Evolutionary conservation across 1,284 basidiomycete genomes (phyloP), one percentile per base, ranked within the genome.

Genomic region (Fomes fomentarius): DNA sequence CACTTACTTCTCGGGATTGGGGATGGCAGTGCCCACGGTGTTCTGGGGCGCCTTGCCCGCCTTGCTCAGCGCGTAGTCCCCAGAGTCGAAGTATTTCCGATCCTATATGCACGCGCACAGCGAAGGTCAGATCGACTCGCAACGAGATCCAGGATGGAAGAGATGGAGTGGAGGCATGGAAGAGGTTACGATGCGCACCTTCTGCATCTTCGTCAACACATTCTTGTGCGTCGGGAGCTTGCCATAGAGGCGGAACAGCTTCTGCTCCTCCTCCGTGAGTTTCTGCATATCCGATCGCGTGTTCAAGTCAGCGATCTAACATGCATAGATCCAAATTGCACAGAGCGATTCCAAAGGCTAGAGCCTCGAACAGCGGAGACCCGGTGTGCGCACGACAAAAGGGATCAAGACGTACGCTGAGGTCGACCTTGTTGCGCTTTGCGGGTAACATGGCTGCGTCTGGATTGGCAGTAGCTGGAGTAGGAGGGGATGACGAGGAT

Each of bases 11-110:
- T 97, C 93, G 26, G 95, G 94, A 71, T 93, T 96, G 22, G 95
- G 95, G 64, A 97, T 97, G 43, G 94, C 91, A 25, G 94, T 97
- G 38, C 95, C 95, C 46, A 96, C 93, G 14, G 87, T 83, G 69
- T 84, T 93, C 71, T 93, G 91, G 42, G 93, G 89, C 21, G 90
- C 84, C 37, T 93, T 91, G 30, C 96, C 95, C 3, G 95, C 96
- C 74, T 98, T 97, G 51, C 93, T 95, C 64, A 98, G 81, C 47
- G 94, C 94, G 69, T 98, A 98, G 73, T 98, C 95, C 59, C 96
- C 96, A 56, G 96, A 98, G 75, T 98, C 95, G 72, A 98, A 98
- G 78, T 94, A 98, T 74, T 97, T 97, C 68, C 95, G 92, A 72
- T 97, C 95, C 93, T 97, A 66, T 19, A 52, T 47, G 40, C 52